These are phyloP conservation scores for Podospora anserina DNA, from an alignment of 495 filamentous ascomycete species.

Conservation along the genomic window DNA sequence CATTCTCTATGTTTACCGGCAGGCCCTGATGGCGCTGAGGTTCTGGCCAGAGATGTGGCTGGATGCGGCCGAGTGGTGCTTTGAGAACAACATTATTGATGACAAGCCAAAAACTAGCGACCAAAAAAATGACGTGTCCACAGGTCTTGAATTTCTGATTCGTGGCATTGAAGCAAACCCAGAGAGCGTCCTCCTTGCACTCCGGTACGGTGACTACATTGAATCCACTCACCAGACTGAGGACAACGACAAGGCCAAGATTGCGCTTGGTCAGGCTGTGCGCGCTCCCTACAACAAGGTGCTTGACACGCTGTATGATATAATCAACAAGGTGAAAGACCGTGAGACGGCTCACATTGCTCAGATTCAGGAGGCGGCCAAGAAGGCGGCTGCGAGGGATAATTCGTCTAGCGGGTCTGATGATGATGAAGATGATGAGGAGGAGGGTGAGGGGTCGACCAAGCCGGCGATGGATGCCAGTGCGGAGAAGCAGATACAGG, in stretches of 20 bases:
- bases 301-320: conserved; percentile 76
- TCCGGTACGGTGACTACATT: conserved; percentile 82
- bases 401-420: conserved; percentile 32
- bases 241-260: conserved; percentile 64
- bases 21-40: conserved; percentile 86
- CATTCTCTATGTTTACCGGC: conserved; percentile 86
- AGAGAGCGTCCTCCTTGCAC: conserved; percentile 83
- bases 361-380: conserved; percentile 61
- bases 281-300: conserved; percentile 79
- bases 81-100: conserved; percentile 64
- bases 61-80: conserved; percentile 91
- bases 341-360: conserved; percentile 69
- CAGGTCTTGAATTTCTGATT: conserved; percentile 62
- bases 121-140: conserved; percentile 51
- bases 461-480: conserved; percentile 51
- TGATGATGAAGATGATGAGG: conserved; percentile 54
- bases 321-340: conserved; percentile 68
- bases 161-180: conserved; percentile 86
- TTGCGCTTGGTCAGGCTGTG: conserved; percentile 68
- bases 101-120: conserved; percentile 59
- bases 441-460: conserved; percentile 61
- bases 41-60: conserved; percentile 97
- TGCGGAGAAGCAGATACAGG: conserved; percentile 64
- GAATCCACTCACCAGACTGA: conserved; percentile 68
- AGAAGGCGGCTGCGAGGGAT: conserved; percentile 31